A percentile compares a stretch with the other conserved stretches of the same genome.
phyloP scores from a whole-genome alignment of 78 protist genomes.

The Dictyostelium intermedium region DNA sequence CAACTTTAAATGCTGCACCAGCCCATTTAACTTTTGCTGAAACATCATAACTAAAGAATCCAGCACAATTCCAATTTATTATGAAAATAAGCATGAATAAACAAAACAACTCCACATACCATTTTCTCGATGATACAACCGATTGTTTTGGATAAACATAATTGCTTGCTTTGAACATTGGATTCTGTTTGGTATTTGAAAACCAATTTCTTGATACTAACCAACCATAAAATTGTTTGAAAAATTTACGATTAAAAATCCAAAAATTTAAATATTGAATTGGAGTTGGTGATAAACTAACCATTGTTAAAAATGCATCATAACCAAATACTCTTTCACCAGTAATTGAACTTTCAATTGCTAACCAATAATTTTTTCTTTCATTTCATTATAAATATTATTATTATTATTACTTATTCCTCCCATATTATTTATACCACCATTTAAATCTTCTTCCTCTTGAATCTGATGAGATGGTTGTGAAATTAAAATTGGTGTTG shows the following conservation, averaged over 20 bases:
- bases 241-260: background rate
- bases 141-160: conserved; percentile 25
- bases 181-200: background rate
- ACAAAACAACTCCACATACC: background rate
- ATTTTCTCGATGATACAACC: background rate
- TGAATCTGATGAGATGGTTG: background rate
- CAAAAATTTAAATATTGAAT: background rate
- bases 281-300: conserved; percentile 15
- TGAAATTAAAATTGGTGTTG: conserved; percentile 43
- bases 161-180: background rate
- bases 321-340: conserved; percentile 26
- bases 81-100: background rate
- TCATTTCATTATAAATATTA: conserved; percentile 35
- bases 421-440: background rate
- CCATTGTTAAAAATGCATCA: conserved; percentile 30
- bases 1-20: conserved; percentile 32
- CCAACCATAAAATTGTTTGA: background rate
- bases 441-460: background rate
- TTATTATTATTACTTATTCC: background rate
- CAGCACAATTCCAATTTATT: conserved; percentile 56
- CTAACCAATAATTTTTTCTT: background rate
- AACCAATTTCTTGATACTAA: background rate
- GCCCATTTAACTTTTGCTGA: conserved; percentile 24
- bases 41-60: conserved; percentile 2
- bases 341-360: conserved; percentile 3